Evolutionary conservation across 805 yeast species (phyloP).

Genomic region (Ogataea neopini): DNA sequence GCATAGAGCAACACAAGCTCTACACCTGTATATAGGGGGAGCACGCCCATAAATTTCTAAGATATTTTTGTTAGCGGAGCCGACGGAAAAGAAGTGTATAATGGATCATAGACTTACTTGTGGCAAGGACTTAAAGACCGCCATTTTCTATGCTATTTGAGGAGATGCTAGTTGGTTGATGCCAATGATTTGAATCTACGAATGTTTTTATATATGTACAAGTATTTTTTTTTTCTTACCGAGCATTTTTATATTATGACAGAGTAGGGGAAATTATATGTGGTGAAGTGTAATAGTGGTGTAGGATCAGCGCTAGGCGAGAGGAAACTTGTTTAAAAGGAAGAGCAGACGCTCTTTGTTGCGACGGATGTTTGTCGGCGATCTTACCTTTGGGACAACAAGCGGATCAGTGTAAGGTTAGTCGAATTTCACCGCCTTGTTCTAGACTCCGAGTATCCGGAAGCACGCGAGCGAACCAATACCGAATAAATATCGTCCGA

Average conservation of each 20-base stretch:
- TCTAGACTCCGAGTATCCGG: too few species aligned
- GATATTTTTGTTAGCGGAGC: constrained; percentile 5
- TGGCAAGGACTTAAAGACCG: constrained; percentile 21
- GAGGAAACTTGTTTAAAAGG: too few species aligned
- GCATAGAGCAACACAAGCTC: constrained; percentile 77
- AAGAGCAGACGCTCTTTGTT: too few species aligned
- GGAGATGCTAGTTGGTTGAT: constrained; percentile 1
- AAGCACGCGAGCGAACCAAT: too few species aligned
- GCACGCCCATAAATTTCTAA: constrained; percentile 26
- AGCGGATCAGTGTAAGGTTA: too few species aligned
- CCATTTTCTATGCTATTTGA: constrained; percentile 9
- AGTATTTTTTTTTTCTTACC: background rate
- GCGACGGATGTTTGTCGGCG: too few species aligned
- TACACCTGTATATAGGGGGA: constrained; percentile 86
- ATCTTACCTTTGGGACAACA: too few species aligned
- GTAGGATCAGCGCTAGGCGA: background rate
- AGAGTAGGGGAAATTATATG: background rate
- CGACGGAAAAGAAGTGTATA: background rate
- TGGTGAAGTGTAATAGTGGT: background rate
- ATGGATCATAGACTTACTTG: constrained; percentile 19
- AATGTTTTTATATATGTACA: background rate
- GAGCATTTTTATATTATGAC: background rate
- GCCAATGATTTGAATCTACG: background rate
- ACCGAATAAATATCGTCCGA: too few species aligned
- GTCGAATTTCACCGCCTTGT: too few species aligned